Conservation (phyloP, 78 protist species). For the Tieghemostelium lacteum region DNA sequence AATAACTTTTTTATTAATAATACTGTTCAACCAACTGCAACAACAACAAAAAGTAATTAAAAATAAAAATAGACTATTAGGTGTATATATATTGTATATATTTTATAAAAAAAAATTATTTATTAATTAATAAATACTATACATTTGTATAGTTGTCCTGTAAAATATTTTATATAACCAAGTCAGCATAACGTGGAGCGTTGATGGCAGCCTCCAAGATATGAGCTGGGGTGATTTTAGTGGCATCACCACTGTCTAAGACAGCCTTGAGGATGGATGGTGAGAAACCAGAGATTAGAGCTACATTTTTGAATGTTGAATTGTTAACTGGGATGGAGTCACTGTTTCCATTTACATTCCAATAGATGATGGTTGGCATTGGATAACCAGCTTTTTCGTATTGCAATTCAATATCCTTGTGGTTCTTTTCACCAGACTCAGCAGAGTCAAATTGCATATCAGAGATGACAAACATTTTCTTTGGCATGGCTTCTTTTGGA, state of each 20-base stretch:
- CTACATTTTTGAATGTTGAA: conserved; percentile 28
- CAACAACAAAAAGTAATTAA: no score
- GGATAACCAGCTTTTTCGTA: conserved; percentile 59
- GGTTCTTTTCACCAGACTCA: conserved; percentile 9
- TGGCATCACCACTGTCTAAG: conserved; percentile 49
- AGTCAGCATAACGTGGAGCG: conserved; percentile 40
- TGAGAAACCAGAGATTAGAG: conserved; percentile 71
- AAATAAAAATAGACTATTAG: no score
- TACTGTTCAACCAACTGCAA: no score
- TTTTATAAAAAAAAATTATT: no score
- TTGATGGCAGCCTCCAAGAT: conserved; percentile 30
- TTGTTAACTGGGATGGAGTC: conserved; percentile 1
- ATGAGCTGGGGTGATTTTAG: conserved; percentile 5
- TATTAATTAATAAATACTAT: no score
- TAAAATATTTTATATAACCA: conserved; percentile 25
- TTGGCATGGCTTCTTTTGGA: conserved; percentile 73
- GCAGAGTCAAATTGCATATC: conserved; percentile 79
- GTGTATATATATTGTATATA: no score
- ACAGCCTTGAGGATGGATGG: conserved; percentile 66
- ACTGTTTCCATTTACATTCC: conserved; percentile 63
- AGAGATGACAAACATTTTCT: conserved; percentile 68
- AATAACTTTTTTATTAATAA: conserved; percentile 12
- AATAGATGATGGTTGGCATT: conserved; percentile 53
- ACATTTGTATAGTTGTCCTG: no score
- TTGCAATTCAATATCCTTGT: conserved; percentile 15